Base-by-base conservation (phyloP, 208 protist genomes). In the Trypanosoma congolense region DNA sequence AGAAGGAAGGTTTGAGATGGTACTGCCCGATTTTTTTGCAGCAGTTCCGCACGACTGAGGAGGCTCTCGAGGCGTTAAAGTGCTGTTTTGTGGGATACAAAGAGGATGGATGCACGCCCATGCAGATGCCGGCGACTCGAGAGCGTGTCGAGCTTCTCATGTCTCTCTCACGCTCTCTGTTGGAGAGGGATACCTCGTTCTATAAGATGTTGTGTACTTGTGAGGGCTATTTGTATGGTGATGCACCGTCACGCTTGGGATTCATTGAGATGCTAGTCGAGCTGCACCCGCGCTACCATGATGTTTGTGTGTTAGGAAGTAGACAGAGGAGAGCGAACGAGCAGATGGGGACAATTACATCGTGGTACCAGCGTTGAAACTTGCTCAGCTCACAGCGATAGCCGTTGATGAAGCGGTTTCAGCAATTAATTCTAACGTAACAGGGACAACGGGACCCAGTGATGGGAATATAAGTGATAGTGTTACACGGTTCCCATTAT, bases 301-400 rank as follows among this genome's bases (percentile, higher is more conserved):
- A 93, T 54, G 57, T 81, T 26, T 22, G 56, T 56, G 28, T 53
- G 40, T 26, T 53, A 26, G 4, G 36, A 10, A 28, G n/a, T 22
- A 26, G n/a, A 25, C n/a, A 48, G 4, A 38, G 5, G 12, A n/a
- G 1, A n/a, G 16, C n/a, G 10, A 26, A 28, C 21, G 44, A 4
- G 14, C 30, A 25, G 26, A 18, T 10, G 31, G 6, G 4, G 35
- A 16, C 10, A 22, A 65, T 47, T 19, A 50, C n/a, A 19, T 58
- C 24, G 22, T 42, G 16, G 28, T 93, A 31, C 80, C 80, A 4
- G 69, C 89, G 18, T 56, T 93, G 25, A 93, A 93, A 58, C 66
- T 93, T 25, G 64, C 75, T 24, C 86, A 90, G 58, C 70, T 93
- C 40, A 90, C 83, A 0, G 80, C 76, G 6, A 31, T 92, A 29